Conservation (phyloP, 2,329 filamentous ascomycete genomes). For the Dendrostoma leiphaemia region DNA sequence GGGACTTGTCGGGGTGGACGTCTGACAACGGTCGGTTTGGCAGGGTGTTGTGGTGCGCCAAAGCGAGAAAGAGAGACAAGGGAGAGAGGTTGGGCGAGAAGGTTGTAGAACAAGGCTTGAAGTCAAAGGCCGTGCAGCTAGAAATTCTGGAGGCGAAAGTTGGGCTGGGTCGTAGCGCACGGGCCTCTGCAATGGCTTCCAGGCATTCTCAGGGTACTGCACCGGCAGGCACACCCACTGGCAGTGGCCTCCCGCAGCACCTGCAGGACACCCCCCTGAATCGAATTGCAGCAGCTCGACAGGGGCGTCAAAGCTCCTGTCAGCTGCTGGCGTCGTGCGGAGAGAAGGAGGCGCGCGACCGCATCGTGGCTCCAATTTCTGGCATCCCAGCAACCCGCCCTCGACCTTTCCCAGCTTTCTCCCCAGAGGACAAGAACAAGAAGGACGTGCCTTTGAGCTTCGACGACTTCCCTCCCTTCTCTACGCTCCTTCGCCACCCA, state of each 20-base stretch:
- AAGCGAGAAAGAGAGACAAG: background rate
- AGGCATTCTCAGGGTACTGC: background rate
- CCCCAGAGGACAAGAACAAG: no score
- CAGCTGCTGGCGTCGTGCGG: no score
- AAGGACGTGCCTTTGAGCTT: slow-evolving; percentile 5
- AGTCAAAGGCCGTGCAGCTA: background rate
- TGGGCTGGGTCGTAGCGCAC: no score
- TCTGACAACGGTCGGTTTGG: background rate
- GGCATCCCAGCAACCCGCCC: background rate
- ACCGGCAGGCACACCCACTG: background rate
- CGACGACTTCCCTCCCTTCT: slow-evolving; percentile 11
- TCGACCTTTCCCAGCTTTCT: background rate
- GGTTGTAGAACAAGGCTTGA: no score
- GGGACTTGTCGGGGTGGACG: background rate
- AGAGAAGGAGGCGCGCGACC: no score
- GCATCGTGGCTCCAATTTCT: slow-evolving; percentile 18
- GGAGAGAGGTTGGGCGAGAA: no score
- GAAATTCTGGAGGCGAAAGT: slow-evolving; percentile 7
- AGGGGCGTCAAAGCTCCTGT: slow-evolving; percentile 10
- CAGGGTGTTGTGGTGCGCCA: no score
- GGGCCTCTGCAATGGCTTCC: no score
- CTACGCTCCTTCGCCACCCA: slow-evolving; percentile 13
- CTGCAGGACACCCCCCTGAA: background rate
- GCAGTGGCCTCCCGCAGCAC: background rate
- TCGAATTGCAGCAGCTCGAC: slow-evolving; percentile 2